A percentile compares a stretch with the other conserved stretches of the same genome.
phyloP scores from a whole-genome alignment of 1,284 basidiomycete genomes.

The Tylopilus orsonianus region DNA sequence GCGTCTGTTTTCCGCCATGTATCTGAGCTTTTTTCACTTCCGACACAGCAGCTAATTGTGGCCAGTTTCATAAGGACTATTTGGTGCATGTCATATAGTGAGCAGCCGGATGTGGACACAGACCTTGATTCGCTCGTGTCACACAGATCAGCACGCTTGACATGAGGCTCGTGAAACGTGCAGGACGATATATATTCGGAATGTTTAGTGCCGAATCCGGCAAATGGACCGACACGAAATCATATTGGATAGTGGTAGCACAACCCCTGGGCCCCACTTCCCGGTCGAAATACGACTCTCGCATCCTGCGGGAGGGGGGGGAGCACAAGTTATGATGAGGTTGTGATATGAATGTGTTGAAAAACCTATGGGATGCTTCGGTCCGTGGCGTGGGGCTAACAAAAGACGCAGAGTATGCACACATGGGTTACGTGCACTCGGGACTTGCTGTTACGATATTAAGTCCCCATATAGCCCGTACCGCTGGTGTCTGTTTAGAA shows the following conservation, averaged over 20 bases:
- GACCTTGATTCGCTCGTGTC: conserved; percentile 24
- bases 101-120: conserved; percentile 27
- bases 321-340: conserved; percentile 42
- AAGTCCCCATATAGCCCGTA: not conserved
- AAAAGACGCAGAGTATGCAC: conserved; percentile 16
- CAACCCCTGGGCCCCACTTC: too few relatives aligned
- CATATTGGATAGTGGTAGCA: not conserved
- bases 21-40: too few relatives aligned
- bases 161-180: conserved; percentile 11
- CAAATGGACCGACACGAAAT: conserved; percentile 31
- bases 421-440: conserved; percentile 41
- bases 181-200: conserved; percentile 41
- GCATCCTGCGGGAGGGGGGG: too few relatives aligned
- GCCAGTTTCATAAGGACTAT: too few relatives aligned
- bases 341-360: conserved; percentile 44
- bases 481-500: conserved; percentile 8
- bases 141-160: conserved; percentile 3
- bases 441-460: conserved; percentile 38
- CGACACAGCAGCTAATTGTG: too few relatives aligned
- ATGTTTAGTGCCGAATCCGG: conserved; percentile 38
- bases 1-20: too few relatives aligned
- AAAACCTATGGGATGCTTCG: too few relatives aligned
- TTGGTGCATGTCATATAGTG: conserved; percentile 7
- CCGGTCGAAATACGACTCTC: too few relatives aligned
- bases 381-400: too few relatives aligned